A percentile compares a stretch with the other conserved stretches of the same genome.
phyloP scores from a whole-genome alignment of 306 rosid genomes.

The Corylus avellana region DNA sequence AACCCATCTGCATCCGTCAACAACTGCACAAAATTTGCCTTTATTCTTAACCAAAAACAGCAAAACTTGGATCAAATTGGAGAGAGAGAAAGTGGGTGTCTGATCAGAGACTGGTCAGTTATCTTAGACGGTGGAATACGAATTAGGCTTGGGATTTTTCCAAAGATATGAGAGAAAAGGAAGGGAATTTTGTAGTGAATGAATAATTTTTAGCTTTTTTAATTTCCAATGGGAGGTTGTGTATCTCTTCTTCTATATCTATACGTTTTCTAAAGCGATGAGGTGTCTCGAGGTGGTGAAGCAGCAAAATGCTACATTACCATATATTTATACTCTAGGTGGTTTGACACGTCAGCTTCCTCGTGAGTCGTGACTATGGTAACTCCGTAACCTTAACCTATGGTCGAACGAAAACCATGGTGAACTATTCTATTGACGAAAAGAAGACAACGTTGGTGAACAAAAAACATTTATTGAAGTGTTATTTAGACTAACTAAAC shows the following conservation, averaged over 20 bases:
- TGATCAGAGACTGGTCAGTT: conserved; percentile 36
- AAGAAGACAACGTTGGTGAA: background rate
- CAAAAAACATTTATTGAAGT: background rate
- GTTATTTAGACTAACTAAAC: background rate
- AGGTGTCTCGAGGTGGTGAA: conserved; percentile 52
- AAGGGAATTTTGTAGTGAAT: conserved; percentile 28
- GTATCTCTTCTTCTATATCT: conserved; percentile 28
- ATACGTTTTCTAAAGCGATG: conserved; percentile 44
- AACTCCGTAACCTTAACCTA: conserved; percentile 20
- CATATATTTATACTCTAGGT: conserved; percentile 15
- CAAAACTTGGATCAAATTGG: conserved; percentile 42
- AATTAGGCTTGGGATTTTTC: conserved; percentile 14
- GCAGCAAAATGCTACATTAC: conserved; percentile 14
- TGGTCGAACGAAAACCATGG: conserved; percentile 28
- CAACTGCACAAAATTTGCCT: conserved; percentile 37
- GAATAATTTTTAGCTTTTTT: conserved; percentile 31
- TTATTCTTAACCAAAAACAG: conserved; percentile 25
- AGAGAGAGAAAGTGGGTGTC: conserved; percentile 36
- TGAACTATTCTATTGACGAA: conserved; percentile 3
- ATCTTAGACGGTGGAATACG: conserved; percentile 16
- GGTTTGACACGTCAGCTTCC: conserved; percentile 25
- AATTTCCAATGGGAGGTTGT: conserved; percentile 31
- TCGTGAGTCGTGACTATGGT: conserved; percentile 15
- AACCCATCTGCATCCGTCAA: conserved; percentile 59
- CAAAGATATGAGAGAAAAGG: conserved; percentile 27